Evolutionary conservation across 208 protist species (phyloP), one percentile per base, ranked within the genome.

Genomic region (Angomonas ambiguus): DNA sequence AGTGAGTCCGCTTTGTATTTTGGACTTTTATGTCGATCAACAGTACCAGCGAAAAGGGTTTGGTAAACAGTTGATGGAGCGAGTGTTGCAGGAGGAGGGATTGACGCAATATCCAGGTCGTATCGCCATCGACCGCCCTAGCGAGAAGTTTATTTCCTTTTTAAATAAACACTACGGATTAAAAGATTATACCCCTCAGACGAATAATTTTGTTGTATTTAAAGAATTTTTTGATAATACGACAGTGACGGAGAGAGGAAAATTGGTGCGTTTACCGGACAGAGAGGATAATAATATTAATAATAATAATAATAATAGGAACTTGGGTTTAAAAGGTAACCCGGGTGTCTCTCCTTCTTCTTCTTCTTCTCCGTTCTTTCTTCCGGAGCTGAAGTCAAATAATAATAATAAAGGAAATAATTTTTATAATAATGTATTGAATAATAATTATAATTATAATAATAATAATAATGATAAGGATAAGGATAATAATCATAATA

Each of bases 1-100:
- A 73, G 92, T 97, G 11, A 76, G 90, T 30, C 94, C 93, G 1
- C 67, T 96, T 16, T 97, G 92, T 59, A 89, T 97, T 53, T 77
- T 98, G 25, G 96, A 98, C 67, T 97, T 98, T 69, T 98, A 95
- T 65, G 93, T 98, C 10, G 80, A 91, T 38, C 91, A 97, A 57
- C 56, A 18, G 16, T 77, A 34, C 22, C 96, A 98, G 77, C 81
- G 95, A 2, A 59, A 73, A 20, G 95, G 95, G 8, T 84, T 86
- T 72, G 95, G 95, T 41, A 71, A 79, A 42, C 11, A 53, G 31
- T 73, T 98, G 13, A 97, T 95, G 69, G 77, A 71, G n/a, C 49
- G 71, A 38, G 92, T 95, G 85, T 70, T 94, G 18, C 27, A 30
- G 16, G 11, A 34, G 1, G 79, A 93, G 60, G 61, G 67, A 32